Conservation (phyloP, 305 asterid genomes). For the Salvia sclarea region DNA sequence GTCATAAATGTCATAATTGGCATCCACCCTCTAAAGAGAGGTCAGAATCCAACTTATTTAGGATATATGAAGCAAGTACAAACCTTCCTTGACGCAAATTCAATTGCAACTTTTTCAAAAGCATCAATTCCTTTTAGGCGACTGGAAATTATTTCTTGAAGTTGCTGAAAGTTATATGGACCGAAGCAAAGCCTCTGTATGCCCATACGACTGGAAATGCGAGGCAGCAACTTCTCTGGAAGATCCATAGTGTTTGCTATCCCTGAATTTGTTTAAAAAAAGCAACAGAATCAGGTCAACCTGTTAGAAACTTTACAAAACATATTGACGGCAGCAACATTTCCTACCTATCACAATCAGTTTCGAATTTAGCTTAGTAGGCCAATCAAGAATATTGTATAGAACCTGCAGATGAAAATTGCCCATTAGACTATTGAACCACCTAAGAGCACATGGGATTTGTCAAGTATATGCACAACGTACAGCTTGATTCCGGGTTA, state of each 20-base stretch:
- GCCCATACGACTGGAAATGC: conserved; percentile 98
- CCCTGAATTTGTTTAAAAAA: conserved; percentile 49
- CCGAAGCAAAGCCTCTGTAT: conserved; percentile 98
- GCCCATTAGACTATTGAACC: conserved; percentile 11
- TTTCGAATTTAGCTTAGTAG: conserved; percentile 84
- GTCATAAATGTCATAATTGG: conserved; percentile 20
- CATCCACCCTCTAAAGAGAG: conserved; percentile 20
- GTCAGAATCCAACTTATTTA: conserved; percentile 8
- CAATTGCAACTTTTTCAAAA: conserved; percentile 88
- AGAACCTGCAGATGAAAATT: conserved; percentile 60
- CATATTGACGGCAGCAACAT: conserved; percentile 23
- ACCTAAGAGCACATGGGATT: conserved; percentile 3
- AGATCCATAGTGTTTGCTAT: conserved; percentile 99
- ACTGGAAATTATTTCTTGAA: conserved; percentile 84
- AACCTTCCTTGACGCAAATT: conserved; percentile 98
- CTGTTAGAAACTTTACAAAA: conserved; percentile 9
- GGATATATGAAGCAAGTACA: conserved; percentile 19
- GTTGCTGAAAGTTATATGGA: conserved; percentile 90
- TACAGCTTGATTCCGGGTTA: conserved; percentile 94
- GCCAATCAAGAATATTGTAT: conserved; percentile 98
- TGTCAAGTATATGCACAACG: conserved; percentile 31
- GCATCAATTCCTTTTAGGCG: conserved; percentile 85
- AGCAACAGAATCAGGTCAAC: conserved; percentile 20
- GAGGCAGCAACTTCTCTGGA: conserved; percentile 96
- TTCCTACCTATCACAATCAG: conserved; percentile 85